Evolutionary conservation across 2,329 filamentous ascomycete species (phyloP).

Genomic region (Cryoendolithus antarcticus): DNA sequence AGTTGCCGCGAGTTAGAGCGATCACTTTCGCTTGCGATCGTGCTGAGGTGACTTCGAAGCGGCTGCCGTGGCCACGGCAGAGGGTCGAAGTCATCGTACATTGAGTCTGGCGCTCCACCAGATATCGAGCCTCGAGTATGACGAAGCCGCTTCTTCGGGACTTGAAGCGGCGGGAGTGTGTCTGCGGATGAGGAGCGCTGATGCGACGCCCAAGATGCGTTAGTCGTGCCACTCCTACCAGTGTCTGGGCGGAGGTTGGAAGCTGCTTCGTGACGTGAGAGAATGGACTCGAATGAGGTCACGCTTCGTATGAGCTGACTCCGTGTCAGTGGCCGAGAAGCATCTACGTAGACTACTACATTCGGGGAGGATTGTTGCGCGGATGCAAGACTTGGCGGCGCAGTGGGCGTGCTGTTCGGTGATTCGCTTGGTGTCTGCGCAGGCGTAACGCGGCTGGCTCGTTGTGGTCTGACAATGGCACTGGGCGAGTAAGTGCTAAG

Average conservation of each 20-base stretch:
- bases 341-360: conserved; percentile 13
- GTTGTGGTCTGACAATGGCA: too few relatives aligned
- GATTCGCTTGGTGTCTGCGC: not conserved
- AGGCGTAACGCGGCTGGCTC: too few relatives aligned
- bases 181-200: conserved; percentile 13
- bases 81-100: conserved; percentile 19
- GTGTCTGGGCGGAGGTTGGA: conserved; percentile 10
- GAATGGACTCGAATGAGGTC: conserved; percentile 21
- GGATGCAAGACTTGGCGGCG: not conserved
- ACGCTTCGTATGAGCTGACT: conserved; percentile 9
- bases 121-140: not conserved
- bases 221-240: conserved; percentile 11
- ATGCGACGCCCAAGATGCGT: conserved; percentile 14
- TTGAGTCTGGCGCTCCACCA: conserved; percentile 6
- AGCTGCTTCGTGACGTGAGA: conserved; percentile 15
- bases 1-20: conserved; percentile 16
- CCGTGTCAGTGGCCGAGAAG: conserved; percentile 8
- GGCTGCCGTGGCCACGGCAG: conserved; percentile 18
- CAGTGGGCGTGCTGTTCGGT: not conserved
- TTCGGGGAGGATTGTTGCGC: conserved; percentile 15
- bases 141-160: conserved; percentile 18
- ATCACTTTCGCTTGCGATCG: conserved; percentile 25
- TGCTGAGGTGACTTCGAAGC: conserved; percentile 23
- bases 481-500: too few relatives aligned
- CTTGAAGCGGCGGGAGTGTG: conserved; percentile 20